These are phyloP conservation scores for Microcyclosporella mali DNA, from an alignment of 2,329 filamentous ascomycete species.

Conservation along the genomic window DNA sequence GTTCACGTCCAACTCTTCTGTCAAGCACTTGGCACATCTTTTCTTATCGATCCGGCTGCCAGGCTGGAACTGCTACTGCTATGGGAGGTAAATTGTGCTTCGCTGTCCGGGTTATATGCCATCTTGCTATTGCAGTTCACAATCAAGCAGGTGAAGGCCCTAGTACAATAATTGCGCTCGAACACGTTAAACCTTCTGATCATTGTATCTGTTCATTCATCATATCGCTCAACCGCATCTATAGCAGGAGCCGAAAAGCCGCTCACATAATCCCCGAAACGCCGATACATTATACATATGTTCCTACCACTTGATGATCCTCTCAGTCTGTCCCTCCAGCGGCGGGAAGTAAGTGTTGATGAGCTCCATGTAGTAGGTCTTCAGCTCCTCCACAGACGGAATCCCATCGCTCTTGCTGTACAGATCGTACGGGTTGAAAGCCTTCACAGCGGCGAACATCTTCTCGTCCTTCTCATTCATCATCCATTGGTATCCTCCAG, in stretches of 20 bases:
- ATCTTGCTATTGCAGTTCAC: no score
- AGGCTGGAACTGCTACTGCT: no score
- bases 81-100: no score
- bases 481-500: slow-evolving; percentile 71
- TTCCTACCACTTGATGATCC: slow-evolving; percentile 60
- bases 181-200: no score
- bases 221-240: slow-evolving; percentile 7
- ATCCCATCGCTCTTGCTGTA: slow-evolving; percentile 87
- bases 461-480: slow-evolving; percentile 76
- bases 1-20: no score
- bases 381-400: slow-evolving; percentile 69
- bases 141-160: no score
- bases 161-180: no score
- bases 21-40: no score
- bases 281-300: slow-evolving; percentile 1
- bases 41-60: no score
- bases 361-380: slow-evolving; percentile 68
- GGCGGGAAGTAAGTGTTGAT: slow-evolving; percentile 59
- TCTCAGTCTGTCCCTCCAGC: slow-evolving; percentile 33
- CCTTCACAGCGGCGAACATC: slow-evolving; percentile 74
- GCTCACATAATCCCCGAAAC: neutral
- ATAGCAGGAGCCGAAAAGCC: slow-evolving; percentile 7
- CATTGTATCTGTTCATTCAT: neutral
- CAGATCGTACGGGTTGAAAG: slow-evolving; percentile 86
- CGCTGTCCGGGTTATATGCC: no score